Percentiles rank a stretch among this genome's conserved stretches.
Conservation (phyloP, 2,329 filamentous ascomycete genomes). For the Paecilomyces sp. region DNA sequence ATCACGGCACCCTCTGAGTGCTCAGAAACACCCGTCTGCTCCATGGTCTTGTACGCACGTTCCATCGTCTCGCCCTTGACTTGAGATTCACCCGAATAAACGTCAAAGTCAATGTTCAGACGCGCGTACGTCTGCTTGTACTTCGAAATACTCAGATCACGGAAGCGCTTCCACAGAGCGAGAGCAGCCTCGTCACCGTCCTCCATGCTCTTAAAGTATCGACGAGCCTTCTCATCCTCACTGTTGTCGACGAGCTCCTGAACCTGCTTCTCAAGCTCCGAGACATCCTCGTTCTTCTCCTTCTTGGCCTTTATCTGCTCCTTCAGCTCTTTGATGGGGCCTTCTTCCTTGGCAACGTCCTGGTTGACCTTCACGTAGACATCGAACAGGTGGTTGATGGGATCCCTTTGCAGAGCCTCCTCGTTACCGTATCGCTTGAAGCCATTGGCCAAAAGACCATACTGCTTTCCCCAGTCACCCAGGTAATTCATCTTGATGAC, state of each 20-base stretch:
- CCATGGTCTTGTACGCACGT: conserved; percentile 51
- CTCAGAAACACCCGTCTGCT: conserved; percentile 55
- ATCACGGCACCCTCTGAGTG: conserved; percentile 59
- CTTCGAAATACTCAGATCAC: conserved; percentile 57
- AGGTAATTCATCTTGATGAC: conserved; percentile 60
- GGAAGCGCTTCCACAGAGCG: conserved; percentile 56
- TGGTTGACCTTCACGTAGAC: conserved; percentile 60
- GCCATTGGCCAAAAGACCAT: conserved; percentile 56
- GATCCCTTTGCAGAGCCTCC: conserved; percentile 52
- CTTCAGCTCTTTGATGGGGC: conserved; percentile 48
- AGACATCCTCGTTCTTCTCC: conserved; percentile 42
- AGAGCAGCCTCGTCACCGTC: conserved; percentile 54
- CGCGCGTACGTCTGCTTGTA: conserved; percentile 59
- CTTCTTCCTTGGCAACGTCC: conserved; percentile 50
- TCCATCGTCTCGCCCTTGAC: conserved; percentile 57
- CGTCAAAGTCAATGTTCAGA: conserved; percentile 58
- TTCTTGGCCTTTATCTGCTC: conserved; percentile 42
- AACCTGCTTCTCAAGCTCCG: conserved; percentile 43
- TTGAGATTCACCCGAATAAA: conserved; percentile 64
- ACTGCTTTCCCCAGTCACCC: conserved; percentile 64
- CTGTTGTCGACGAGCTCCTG: conserved; percentile 44
- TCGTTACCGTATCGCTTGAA: conserved; percentile 57
- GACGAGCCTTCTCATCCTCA: conserved; percentile 54
- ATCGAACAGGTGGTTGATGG: conserved; percentile 59
- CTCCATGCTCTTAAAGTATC: conserved; percentile 63